Evolutionary conservation across 2,329 filamentous ascomycete species (phyloP), one percentile per base, ranked within the genome.

Genomic region (Nigrospora osmanthi): DNA sequence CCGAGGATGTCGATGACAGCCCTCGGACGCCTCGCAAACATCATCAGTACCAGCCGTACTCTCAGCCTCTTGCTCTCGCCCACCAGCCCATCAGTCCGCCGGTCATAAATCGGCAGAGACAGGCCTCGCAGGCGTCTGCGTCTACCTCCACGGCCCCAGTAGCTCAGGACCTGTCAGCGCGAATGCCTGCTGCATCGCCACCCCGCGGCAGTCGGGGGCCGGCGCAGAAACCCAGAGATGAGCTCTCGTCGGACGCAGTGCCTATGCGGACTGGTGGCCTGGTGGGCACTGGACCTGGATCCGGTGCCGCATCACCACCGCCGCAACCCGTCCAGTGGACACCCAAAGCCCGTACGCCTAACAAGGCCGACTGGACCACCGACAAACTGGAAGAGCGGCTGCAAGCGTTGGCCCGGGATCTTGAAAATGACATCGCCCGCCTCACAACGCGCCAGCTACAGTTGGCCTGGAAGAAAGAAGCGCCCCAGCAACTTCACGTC

Each of bases 351-450:
- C 58, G 62, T 36, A 65, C 63, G 11, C 61, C 64, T 4, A 60
- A 56, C 38, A 58, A 58, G 41, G 36, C 46, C 3, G 67, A 68
- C 3, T 75, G 71, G 68, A 68, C 68, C 3, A 55, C 68, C 15
- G 60, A 65, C 2, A 66, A 67, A 44, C 60, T 78, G n/a, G 67
- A 68, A 32, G 51, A 57, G 6, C 58, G 62, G 6, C 61, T 79
- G 28, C 60, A 57, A 10, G 48, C 58, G 2, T 68, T 70, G 42
- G 63, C 67, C 14, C 58, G 60, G 32, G 67, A 73, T 19, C 68
- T 79, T 28, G 65, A 67, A 42, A 59, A 65, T 12, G 66, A 68
- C 34, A 71, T 77, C 45, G 64, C 69, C 7, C 66, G 62, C 19
- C 64, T 76, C 14, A 56, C 58, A 16, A 65, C 68, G 3, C 60